phyloP scores from a whole-genome alignment of 2,329 filamentous ascomycete species.

The Aspergillus sp. region DNA sequence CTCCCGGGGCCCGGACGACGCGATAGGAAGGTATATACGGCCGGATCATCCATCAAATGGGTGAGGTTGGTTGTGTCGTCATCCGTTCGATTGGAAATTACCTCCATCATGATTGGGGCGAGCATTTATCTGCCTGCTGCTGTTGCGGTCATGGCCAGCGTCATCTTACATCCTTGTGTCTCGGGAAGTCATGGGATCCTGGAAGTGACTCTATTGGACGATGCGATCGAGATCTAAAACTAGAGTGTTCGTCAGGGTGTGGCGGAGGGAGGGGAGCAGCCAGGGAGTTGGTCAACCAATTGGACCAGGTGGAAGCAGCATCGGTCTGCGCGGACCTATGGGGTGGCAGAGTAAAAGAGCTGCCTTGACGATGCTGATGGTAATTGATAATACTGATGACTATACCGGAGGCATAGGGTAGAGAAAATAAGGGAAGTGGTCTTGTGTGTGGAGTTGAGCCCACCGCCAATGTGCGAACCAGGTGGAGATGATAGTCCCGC shows the following conservation, averaged over 20 bases:
- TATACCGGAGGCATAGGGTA: background rate
- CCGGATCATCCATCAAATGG: background rate
- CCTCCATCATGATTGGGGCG: background rate
- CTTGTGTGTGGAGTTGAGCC: background rate
- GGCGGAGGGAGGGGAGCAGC: background rate
- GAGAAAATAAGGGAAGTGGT: background rate
- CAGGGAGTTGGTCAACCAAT: background rate
- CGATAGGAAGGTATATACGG: constrained; percentile 4
- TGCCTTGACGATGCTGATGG: background rate
- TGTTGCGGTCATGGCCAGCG: background rate
- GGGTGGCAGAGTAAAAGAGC: background rate
- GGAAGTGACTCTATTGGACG: constrained; percentile 2
- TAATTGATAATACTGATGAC: background rate
- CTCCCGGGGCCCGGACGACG: background rate
- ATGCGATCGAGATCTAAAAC: background rate
- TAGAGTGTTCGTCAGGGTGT: background rate
- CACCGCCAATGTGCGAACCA: background rate
- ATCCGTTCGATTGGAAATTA: constrained; percentile 8
- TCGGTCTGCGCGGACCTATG: background rate
- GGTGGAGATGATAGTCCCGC: background rate
- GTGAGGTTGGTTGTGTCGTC: background rate
- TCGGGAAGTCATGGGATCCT: background rate
- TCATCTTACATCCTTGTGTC: background rate
- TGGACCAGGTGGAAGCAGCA: constrained; percentile 1
- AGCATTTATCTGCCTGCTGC: background rate